A percentile compares a stretch with the other conserved stretches of the same genome.
Evolutionary conservation across 2,329 filamentous ascomycete species (phyloP).

Genomic region (Lachnellula hyalina): DNA sequence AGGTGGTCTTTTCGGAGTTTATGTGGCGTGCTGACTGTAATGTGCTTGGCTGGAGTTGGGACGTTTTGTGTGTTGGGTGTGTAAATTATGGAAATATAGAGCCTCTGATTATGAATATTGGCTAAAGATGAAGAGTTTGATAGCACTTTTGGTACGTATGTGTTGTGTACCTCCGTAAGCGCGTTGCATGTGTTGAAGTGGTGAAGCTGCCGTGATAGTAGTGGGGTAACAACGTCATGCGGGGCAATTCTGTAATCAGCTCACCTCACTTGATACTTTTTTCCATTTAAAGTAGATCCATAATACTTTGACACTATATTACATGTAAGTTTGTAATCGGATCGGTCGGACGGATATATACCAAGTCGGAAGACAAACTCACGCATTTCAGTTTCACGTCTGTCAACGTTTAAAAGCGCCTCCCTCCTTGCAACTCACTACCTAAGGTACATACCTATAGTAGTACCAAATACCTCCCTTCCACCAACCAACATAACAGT

Average conservation of each 20-base stretch:
- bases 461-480: background rate
- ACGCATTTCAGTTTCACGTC: too few species aligned
- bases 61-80: constrained; percentile 3
- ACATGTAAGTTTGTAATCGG: too few species aligned
- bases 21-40: constrained; percentile 5
- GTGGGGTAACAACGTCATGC: background rate
- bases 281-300: too few species aligned
- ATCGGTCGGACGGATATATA: too few species aligned
- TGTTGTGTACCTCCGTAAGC: background rate
- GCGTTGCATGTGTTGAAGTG: too few species aligned
- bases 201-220: background rate
- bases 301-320: too few species aligned
- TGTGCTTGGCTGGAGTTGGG: background rate
- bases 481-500: background rate
- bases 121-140: background rate
- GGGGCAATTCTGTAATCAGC: background rate
- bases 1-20: constrained; percentile 12
- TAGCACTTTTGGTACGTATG: background rate
- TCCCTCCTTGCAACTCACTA: too few species aligned
- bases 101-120: background rate
- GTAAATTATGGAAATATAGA: constrained; percentile 11
- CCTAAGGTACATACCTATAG: too few species aligned
- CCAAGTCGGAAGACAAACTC: too few species aligned
- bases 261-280: too few species aligned
- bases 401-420: too few species aligned